Base-by-base conservation (phyloP, 1,284 basidiomycete genomes). In the Phellopilus nigrolimitatus region DNA sequence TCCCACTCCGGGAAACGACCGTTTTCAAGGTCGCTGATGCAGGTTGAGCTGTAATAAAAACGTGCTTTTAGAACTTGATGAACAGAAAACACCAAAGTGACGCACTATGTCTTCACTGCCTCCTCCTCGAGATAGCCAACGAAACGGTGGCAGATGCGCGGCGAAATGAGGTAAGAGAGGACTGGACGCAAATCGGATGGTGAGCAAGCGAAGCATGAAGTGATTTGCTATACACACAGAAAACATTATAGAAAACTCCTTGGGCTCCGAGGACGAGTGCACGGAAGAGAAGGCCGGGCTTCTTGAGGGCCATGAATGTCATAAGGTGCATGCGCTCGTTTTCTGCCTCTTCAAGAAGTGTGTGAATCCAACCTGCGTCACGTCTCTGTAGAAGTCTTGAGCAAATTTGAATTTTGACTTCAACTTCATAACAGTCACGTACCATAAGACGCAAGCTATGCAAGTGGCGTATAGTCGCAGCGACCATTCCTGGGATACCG, bases 101-200 rank as follows among this genome's bases (percentile, higher is more conserved):
- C 50, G 13, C 22, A 88, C 88, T 91, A 95, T 19, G 94, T 97
- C 40, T 84, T 56, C 4, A 95, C 91, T 3, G 95, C 95, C 68
- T 98, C 94, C 71, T 98, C 95, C 64, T 98, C 95, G 7, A 99
- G 75, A 62, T 91, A 74, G n/a, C 80, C 95, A 40, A 98, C 95
- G 65, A 98, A 98, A 27, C 95, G 88, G 68, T 98, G 95, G 57
- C 90, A 92, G 1, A 82, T 78, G 50, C 75, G 74, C 0, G 95
- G 95, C 0, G 90, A 88, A 43, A 95, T 59, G 50, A 95, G 66
- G 66, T 95, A 97, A 21, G 84, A 78, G 27, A 93, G 64, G 76
- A 90, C 85, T 88, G 43, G 13, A 48, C 43, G 51, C 13, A 22
- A 4, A 51, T 36, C 50, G 21, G 55, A 45, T 51, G 41, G 44